Conservation (phyloP, 225 moss, liverwort and hornwort genomes). For the Straminergon stramineum region DNA sequence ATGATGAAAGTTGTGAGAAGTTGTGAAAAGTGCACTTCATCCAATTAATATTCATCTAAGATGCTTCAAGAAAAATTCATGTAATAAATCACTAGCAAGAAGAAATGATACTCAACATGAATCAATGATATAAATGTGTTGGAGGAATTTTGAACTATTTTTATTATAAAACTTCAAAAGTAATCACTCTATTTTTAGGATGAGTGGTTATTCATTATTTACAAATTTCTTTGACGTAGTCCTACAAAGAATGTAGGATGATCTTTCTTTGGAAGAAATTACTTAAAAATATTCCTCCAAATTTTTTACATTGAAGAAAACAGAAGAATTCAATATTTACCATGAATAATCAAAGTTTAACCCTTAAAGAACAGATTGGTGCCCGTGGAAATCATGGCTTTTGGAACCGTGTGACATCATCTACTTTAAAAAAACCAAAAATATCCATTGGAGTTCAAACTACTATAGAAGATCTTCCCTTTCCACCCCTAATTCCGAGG, state of each 20-base stretch:
- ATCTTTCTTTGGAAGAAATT: rapidly evolving
- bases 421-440: too few species aligned
- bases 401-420: too few species aligned
- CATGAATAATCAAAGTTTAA: rapidly evolving
- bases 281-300: rapidly evolving
- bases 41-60: background rate
- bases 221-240: background rate
- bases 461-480: too few species aligned
- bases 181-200: too few species aligned
- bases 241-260: rapidly evolving
- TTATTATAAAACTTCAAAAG: background rate
- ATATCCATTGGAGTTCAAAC: too few species aligned
- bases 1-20: background rate
- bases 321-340: background rate
- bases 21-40: background rate
- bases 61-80: background rate
- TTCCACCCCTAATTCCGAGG: too few species aligned
- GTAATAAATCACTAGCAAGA: background rate
- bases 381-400: too few species aligned
- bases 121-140: background rate
- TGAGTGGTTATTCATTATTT: rapidly evolving
- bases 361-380: too few species aligned
- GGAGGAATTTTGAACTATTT: background rate
- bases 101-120: background rate
- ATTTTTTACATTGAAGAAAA: background rate